Percentiles rank a stretch among this genome's conserved stretches.
These are phyloP conservation scores for Calonectria multiphialidica DNA, from an alignment of 2,329 filamentous ascomycete genomes.

Conservation along the genomic window DNA sequence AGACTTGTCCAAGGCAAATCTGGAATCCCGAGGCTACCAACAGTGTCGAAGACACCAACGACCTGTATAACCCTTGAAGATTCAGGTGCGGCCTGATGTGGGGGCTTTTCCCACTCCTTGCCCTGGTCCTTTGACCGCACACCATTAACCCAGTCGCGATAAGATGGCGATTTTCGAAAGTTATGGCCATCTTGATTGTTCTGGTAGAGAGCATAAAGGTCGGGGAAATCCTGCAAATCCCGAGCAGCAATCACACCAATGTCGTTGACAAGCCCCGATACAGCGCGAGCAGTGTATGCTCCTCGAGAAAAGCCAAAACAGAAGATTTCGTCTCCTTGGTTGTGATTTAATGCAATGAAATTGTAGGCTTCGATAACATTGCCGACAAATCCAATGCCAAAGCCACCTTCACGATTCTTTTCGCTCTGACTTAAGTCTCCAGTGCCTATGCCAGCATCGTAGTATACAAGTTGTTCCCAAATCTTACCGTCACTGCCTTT, in stretches of 20 bases:
- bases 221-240: not conserved
- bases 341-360: not conserved
- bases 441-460: not conserved
- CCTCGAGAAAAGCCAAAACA: not conserved
- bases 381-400: not conserved
- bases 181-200: not conserved
- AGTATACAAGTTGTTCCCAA: not conserved
- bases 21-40: not conserved
- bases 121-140: not conserved
- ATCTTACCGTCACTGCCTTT: not conserved
- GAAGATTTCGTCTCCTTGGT: not conserved
- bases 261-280: not conserved
- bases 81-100: not conserved
- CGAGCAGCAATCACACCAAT: not conserved
- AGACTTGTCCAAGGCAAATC: not conserved
- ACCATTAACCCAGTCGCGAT: not conserved
- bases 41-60: not conserved
- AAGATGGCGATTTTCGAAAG: not conserved
- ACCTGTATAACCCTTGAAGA: not conserved
- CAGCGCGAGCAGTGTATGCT: not conserved
- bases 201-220: not conserved
- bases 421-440: not conserved
- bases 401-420: not conserved
- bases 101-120: not conserved
- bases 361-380: not conserved